Conservation (phyloP, 768 basidiomycete species). For the Amanita subjunquillea region DNA sequence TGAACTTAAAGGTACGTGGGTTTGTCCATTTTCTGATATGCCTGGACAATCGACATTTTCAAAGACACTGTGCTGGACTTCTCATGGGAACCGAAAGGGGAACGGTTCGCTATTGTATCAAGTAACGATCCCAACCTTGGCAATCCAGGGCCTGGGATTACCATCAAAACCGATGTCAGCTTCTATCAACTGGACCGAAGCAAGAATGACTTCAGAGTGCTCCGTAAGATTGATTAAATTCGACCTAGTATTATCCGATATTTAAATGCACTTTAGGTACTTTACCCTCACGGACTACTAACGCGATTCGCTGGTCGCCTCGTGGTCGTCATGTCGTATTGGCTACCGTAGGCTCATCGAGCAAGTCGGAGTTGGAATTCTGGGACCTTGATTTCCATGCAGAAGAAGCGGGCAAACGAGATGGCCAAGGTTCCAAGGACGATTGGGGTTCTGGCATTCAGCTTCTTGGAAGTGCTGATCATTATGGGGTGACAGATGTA, state of each 20-base stretch:
- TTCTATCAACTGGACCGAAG: slow-evolving; percentile 91
- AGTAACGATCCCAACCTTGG: slow-evolving; percentile 90
- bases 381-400: slow-evolving; percentile 93
- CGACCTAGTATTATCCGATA: neutral
- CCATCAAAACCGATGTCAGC: slow-evolving; percentile 92
- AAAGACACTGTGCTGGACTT: slow-evolving; percentile 91
- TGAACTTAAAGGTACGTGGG: slow-evolving; percentile 76
- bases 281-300: slow-evolving; percentile 75
- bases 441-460: slow-evolving; percentile 88
- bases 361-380: slow-evolving; percentile 96
- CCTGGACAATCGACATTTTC: neutral
- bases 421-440: slow-evolving; percentile 41
- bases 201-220: slow-evolving; percentile 90
- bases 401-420: slow-evolving; percentile 43
- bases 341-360: slow-evolving; percentile 90
- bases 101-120: slow-evolving; percentile 92
- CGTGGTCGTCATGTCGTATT: slow-evolving; percentile 92
- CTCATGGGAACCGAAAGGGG: slow-evolving; percentile 98
- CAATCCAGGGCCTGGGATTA: slow-evolving; percentile 80
- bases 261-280: slow-evolving; percentile 36
- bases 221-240: slow-evolving; percentile 43
- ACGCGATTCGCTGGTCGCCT: slow-evolving; percentile 95
- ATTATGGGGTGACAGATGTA: slow-evolving; percentile 95
- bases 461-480: slow-evolving; percentile 77
- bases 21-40: neutral